Conservation (phyloP, 805 yeast species). For the Saturnispora ahearnii region DNA sequence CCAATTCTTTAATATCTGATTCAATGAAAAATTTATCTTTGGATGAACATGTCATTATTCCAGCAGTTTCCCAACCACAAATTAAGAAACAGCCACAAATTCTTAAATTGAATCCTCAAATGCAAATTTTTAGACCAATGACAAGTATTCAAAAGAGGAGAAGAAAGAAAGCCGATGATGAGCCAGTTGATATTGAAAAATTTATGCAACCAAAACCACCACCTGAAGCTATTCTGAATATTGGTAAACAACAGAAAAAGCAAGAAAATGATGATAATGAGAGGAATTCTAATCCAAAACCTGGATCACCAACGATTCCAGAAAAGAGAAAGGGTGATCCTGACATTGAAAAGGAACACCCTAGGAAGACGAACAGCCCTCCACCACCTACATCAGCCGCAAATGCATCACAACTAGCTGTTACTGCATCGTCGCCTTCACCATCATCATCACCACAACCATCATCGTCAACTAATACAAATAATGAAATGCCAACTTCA, state of each 20-base stretch:
- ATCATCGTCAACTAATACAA: not conserved
- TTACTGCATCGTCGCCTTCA: not conserved
- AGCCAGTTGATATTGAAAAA: slow-evolving; percentile 12
- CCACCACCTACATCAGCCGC: not conserved
- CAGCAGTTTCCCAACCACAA: not conserved
- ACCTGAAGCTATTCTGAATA: slow-evolving; percentile 6
- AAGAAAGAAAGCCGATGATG: slow-evolving; percentile 3
- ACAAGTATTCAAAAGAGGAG: not conserved
- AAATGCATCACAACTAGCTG: not conserved
- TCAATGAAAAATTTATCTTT: slow-evolving; percentile 5
- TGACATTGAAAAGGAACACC: not conserved
- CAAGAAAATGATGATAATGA: not conserved
- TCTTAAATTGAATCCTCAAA: not conserved
- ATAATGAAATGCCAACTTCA: not conserved
- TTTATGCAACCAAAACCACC: slow-evolving; percentile 17
- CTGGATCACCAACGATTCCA: slow-evolving; percentile 9
- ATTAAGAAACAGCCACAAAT: not conserved
- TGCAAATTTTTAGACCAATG: slow-evolving; percentile 7
- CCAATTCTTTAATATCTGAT: not conserved
- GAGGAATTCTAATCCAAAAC: not conserved
- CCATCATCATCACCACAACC: not conserved
- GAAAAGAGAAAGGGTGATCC: slow-evolving; percentile 16
- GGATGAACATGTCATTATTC: not conserved
- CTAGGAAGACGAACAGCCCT: not conserved
- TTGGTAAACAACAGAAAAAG: not conserved